Base-by-base conservation (phyloP, 2,329 filamentous ascomycete genomes). In the Penicillium sp. region DNA sequence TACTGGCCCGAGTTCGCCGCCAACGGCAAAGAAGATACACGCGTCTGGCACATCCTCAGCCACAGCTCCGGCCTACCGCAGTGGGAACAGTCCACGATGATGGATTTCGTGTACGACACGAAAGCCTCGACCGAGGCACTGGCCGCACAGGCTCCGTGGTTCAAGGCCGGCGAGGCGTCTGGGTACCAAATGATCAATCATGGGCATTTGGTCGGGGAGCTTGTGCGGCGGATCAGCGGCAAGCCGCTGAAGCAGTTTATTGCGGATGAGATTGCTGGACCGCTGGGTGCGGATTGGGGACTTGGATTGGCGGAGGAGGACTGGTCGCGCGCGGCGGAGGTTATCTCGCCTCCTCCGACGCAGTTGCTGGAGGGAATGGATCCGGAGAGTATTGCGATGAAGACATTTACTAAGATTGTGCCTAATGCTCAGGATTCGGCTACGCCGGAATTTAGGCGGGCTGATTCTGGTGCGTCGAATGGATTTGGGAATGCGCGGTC, bases 401-500 rank as follows among this genome's bases (percentile, higher is more conserved):
- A 70, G 41, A 66, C 70, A 1, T 61, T 70, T 2, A 43, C 64
- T 2, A 68, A 70, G 6, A 68, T 70, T 1, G 59, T 55, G 1
- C 26, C 68, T 4, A 49, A 52, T 3, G 64, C 68, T 0, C 56
- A 60, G 1, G 35, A 60, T 5, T 55, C 66, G 0, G 63, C 59
- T 18, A 70, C 67, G 0, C 61, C 69, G 0, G 62, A 30, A 0
- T 80, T 78, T 67, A 70, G 76, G 19, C 58, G 59, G 0, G 67
- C 72, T 2, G 76, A 78, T 45, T 60, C 79, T 4, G 77, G 77
- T 0, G 73, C 74, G 0, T 59, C 65, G 1, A 79, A 79, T 55
- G 80, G 79, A 0, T 74, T 79, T 48, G 60, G 64, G 1, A 82
- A 81, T 56, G 76, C 79, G 10, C 68, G 73, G 4, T 70, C 69